Evolutionary conservation across 805 yeast species (phyloP).

Genomic region (Cyberlindnera galapagoensis): DNA sequence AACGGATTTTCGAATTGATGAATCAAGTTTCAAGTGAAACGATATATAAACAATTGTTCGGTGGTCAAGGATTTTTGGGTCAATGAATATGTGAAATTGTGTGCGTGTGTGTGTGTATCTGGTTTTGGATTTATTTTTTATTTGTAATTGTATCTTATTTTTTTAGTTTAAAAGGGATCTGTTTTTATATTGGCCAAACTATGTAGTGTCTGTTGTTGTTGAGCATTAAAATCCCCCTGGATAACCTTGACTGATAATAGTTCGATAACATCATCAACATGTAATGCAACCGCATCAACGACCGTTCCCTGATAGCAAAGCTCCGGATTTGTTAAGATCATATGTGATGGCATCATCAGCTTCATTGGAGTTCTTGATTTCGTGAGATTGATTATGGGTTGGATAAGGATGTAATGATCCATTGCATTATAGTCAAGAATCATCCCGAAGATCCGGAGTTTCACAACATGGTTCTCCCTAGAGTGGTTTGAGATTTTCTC

Average conservation of each 20-base stretch:
- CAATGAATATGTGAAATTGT: neutral
- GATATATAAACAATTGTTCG: conserved; percentile 64
- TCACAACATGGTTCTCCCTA: conserved; percentile 11
- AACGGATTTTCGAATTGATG: conserved; percentile 51
- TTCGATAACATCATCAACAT: conserved; percentile 10
- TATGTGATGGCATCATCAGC: conserved; percentile 12
- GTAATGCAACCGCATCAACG: conserved; percentile 14
- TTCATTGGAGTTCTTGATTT: conserved; percentile 2
- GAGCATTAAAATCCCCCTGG: conserved; percentile 3
- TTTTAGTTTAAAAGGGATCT: conserved; percentile 6
- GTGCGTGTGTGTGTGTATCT: no score
- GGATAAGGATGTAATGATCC: conserved; percentile 9
- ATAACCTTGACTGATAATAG: conserved; percentile 10
- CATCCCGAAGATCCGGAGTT: conserved; percentile 18
- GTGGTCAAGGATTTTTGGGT: conserved; percentile 18
- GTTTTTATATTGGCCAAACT: conserved; percentile 5
- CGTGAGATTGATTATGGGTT: conserved; percentile 13
- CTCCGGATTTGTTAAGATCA: conserved; percentile 10
- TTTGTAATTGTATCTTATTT: no score
- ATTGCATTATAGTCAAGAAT: conserved; percentile 16
- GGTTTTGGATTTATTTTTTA: no score
- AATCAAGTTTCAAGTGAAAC: conserved; percentile 51
- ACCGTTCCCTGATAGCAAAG: conserved; percentile 17
- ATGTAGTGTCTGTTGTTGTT: conserved; percentile 4
- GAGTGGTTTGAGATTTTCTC: conserved; percentile 3